Conservation (phyloP, 768 basidiomycete genomes). For the Russula ochroleuca region DNA sequence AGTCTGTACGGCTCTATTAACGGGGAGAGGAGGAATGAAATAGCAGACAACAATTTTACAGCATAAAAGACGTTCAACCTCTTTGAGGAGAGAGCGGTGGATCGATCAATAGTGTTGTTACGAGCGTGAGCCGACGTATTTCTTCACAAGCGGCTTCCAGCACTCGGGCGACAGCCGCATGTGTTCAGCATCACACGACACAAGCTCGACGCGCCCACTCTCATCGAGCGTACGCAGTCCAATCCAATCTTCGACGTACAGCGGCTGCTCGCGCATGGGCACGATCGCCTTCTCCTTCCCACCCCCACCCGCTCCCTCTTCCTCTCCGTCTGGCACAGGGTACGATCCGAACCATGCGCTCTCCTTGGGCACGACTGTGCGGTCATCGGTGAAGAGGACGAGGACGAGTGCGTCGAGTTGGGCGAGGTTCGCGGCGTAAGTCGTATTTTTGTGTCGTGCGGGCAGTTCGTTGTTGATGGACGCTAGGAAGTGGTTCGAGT, state of each 20-base stretch:
- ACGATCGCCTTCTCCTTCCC: constrained; percentile 43
- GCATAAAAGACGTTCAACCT: background rate
- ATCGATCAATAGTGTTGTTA: background rate
- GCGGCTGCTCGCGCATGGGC: constrained; percentile 65
- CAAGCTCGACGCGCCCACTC: constrained; percentile 52
- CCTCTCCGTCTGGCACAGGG: constrained; percentile 35
- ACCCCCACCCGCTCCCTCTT: constrained; percentile 21
- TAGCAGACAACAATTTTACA: background rate
- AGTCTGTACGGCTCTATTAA: background rate
- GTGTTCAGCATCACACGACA: constrained; percentile 66
- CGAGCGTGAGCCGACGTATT: constrained; percentile 30
- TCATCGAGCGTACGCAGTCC: constrained; percentile 71
- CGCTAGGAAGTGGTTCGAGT: constrained; percentile 61
- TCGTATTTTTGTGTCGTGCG: constrained; percentile 45
- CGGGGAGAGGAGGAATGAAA: background rate
- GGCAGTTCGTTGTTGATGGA: constrained; percentile 76
- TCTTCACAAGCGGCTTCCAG: constrained; percentile 35
- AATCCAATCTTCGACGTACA: constrained; percentile 80
- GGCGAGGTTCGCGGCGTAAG: constrained; percentile 57
- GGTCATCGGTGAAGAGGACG: constrained; percentile 66
- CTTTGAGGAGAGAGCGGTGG: background rate
- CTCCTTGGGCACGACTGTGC: constrained; percentile 79
- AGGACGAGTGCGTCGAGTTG: constrained; percentile 66
- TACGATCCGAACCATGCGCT: constrained; percentile 84
- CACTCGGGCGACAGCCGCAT: constrained; percentile 55